These are phyloP conservation scores for Mallotus nudiflorus DNA, from an alignment of 345 rosid species.

Conservation along the genomic window DNA sequence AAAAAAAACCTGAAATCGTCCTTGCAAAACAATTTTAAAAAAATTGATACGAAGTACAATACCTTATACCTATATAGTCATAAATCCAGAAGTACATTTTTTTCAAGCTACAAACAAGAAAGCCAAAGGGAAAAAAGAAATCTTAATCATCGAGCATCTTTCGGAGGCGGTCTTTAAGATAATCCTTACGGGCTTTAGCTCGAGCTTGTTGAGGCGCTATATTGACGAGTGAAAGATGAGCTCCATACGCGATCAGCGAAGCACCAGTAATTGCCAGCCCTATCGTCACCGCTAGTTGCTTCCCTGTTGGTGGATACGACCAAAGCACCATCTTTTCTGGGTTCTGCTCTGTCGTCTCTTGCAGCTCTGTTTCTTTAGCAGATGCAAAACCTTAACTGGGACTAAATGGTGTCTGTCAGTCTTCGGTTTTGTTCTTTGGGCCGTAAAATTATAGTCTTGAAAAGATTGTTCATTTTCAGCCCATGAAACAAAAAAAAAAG, in stretches of 20 bases:
- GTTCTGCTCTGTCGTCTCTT: too few relatives aligned
- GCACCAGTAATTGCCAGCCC: constrained; percentile 46
- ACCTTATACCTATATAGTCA: too few relatives aligned
- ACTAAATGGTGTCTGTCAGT: too few relatives aligned
- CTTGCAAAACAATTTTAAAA: too few relatives aligned
- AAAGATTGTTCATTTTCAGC: too few relatives aligned
- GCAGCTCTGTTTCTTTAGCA: background rate
- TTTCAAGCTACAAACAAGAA: too few relatives aligned
- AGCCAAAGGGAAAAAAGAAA: too few relatives aligned
- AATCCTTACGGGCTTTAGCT: constrained; percentile 59
- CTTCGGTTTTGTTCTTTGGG: too few relatives aligned
- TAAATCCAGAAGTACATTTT: too few relatives aligned
- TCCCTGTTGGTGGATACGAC: constrained; percentile 66
- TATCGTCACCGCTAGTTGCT: constrained; percentile 51
- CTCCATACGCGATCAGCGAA: constrained; percentile 51
- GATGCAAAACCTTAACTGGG: background rate
- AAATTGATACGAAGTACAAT: too few relatives aligned
- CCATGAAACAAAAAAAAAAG: too few relatives aligned
- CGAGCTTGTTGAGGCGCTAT: constrained; percentile 76
- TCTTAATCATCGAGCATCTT: constrained; percentile 51
- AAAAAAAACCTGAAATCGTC: too few relatives aligned
- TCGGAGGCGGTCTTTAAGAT: constrained; percentile 57
- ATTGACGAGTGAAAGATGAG: constrained; percentile 59
- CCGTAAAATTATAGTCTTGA: background rate
- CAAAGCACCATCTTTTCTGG: constrained; percentile 45